phyloP scores from a whole-genome alignment of 1,284 basidiomycete species.

The Puccinia hordei region DNA sequence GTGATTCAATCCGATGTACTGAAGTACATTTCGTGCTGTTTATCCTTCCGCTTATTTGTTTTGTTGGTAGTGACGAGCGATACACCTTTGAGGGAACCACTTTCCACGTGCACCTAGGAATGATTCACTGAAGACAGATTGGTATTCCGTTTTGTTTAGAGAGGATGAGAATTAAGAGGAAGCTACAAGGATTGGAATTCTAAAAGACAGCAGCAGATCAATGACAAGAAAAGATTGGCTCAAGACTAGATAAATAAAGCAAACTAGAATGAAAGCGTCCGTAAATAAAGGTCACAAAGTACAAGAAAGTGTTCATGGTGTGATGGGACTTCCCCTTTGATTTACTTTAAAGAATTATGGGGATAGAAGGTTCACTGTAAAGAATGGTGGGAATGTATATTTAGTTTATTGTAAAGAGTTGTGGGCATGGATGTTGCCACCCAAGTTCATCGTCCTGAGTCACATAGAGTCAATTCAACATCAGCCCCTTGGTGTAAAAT shows the following conservation, averaged over 20 bases:
- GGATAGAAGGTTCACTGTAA: neutral
- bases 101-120: too few species aligned
- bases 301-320: constrained; percentile 1
- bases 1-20: too few species aligned
- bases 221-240: neutral
- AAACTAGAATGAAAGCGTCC: neutral
- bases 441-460: constrained; percentile 4
- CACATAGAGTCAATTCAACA: neutral
- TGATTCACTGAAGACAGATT: neutral
- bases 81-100: too few species aligned
- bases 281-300: constrained; percentile 2
- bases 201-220: constrained; percentile 1
- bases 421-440: constrained; percentile 1
- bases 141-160: neutral
- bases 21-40: too few species aligned
- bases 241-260: too few species aligned
- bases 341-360: neutral
- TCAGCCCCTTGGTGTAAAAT: neutral
- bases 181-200: constrained; percentile 16
- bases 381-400: neutral
- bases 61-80: too few species aligned
- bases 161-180: neutral
- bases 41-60: too few species aligned
- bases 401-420: constrained; percentile 16
- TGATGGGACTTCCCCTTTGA: neutral